Conservation (phyloP, 2,329 filamentous ascomycete genomes). For the Pleoardoris graminearum region DNA sequence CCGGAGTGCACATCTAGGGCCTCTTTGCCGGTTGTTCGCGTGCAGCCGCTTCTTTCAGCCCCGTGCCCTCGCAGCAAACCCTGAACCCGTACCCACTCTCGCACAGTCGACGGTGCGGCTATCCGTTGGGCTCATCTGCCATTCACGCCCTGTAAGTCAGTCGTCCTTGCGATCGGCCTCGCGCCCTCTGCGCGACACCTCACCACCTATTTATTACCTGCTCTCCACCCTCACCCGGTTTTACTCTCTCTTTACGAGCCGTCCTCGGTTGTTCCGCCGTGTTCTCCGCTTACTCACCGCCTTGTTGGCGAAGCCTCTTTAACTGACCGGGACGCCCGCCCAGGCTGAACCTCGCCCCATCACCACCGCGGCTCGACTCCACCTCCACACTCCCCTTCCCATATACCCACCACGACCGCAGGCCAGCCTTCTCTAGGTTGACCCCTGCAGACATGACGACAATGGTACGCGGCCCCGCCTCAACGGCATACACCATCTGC, state of each 20-base stretch:
- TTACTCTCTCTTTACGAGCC: slow-evolving; percentile 23
- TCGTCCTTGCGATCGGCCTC: slow-evolving; percentile 36
- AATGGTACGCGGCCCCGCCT: slow-evolving; percentile 58
- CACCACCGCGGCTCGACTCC: slow-evolving; percentile 22
- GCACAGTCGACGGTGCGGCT: slow-evolving; percentile 26
- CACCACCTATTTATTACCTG: slow-evolving; percentile 17
- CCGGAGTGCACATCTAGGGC: slow-evolving; percentile 31
- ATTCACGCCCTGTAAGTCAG: slow-evolving; percentile 47
- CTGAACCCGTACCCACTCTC: slow-evolving; percentile 15
- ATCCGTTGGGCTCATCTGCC: slow-evolving; percentile 41
- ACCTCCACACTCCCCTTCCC: slow-evolving; percentile 19
- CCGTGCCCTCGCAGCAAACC: slow-evolving; percentile 20
- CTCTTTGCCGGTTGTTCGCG: slow-evolving; percentile 32
- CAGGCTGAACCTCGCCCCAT: slow-evolving; percentile 43
- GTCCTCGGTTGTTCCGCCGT: slow-evolving; percentile 25
- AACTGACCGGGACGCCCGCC: slow-evolving; percentile 45
- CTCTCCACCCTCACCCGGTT: slow-evolving; percentile 18
- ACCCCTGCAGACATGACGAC: slow-evolving; percentile 59
- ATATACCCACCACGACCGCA: slow-evolving; percentile 22
- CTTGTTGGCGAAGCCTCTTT: slow-evolving; percentile 46
- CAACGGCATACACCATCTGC: slow-evolving; percentile 15
- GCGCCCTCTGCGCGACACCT: slow-evolving; percentile 21
- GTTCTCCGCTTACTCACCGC: slow-evolving; percentile 48
- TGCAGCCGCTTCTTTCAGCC: slow-evolving; percentile 35
- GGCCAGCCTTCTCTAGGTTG: slow-evolving; percentile 43